Evolutionary conservation across 202 grass and related monocot genomes (phyloP), one percentile per base, ranked within the genome.

Genomic region (Carex arenaria): DNA sequence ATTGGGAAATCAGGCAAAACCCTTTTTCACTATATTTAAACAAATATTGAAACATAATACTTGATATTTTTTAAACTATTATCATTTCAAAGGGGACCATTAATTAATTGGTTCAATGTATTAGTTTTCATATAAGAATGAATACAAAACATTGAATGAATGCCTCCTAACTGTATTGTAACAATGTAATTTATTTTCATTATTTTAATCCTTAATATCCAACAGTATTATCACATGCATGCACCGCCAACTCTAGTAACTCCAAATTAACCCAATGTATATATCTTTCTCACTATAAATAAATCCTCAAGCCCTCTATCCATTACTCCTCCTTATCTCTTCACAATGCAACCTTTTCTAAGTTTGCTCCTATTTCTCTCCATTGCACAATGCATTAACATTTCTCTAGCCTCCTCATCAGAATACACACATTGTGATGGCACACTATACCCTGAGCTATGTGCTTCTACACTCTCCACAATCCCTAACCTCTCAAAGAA

Each of bases 361-460:
- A 9, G 23, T 63, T 51, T 12, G 12, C 54, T 65, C 2, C 20
- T 56, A 20, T 77, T 49, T 3, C 81, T 84, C 74, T 78, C 10
- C 80, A 17, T 72, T 18, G 36, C 79, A 36, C 42, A 67, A 82
- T 68, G 80, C 61, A 82, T 67, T 54, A 15, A 4, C 43, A 34
- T 22, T 11, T 11, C 62, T 82, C 30, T 20, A 18, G n/a, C 22
- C 43, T 28, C 69, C n/a, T 74, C 71, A 17, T 74, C 71, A 31
- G 47, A 74, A 53, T 17, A 74, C 12, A 18, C 83, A 68, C 87
- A 97, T 67, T 97, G 95, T 78, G 89, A 88, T 2, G 92, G 92
- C 42, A 93, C 95, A 54, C 89, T 97, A 4, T 94, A 97, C 77
- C 84, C 84, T 1, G 90, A 91, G 1, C 69, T 97, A 3, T 97